Conservation (phyloP, 78 protist genomes). For the Chrysochromulina parva region DNA sequence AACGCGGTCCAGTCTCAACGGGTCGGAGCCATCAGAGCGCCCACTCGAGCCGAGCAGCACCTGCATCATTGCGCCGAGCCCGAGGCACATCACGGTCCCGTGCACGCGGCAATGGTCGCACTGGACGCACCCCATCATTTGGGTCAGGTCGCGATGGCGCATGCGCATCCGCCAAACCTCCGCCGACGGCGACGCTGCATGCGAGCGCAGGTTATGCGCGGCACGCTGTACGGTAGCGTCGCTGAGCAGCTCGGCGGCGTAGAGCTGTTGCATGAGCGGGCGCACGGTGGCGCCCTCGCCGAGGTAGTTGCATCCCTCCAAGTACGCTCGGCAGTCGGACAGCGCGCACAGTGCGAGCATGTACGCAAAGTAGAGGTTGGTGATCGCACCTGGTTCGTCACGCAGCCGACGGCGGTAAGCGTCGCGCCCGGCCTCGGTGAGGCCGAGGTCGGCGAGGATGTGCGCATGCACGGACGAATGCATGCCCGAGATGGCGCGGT, state of each 20-base stretch:
- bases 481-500: background rate
- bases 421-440: background rate
- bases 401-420: background rate
- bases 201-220: background rate
- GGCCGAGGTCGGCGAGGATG: background rate
- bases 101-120: background rate
- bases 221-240: too few species aligned
- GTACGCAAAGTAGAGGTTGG: background rate
- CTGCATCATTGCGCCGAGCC: background rate
- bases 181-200: background rate
- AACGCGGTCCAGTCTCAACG: too few species aligned
- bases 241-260: too few species aligned
- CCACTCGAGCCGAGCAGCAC: background rate
- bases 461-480: background rate
- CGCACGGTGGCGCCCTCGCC: too few species aligned
- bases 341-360: background rate
- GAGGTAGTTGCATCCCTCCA: background rate
- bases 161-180: background rate
- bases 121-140: background rate
- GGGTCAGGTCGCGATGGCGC: background rate
- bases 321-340: background rate
- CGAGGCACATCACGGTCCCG: background rate
- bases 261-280: background rate
- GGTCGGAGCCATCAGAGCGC: too few species aligned
- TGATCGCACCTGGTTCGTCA: background rate